Conservation (phyloP, 1,284 basidiomycete species). For the Rhodofomes roseus region DNA sequence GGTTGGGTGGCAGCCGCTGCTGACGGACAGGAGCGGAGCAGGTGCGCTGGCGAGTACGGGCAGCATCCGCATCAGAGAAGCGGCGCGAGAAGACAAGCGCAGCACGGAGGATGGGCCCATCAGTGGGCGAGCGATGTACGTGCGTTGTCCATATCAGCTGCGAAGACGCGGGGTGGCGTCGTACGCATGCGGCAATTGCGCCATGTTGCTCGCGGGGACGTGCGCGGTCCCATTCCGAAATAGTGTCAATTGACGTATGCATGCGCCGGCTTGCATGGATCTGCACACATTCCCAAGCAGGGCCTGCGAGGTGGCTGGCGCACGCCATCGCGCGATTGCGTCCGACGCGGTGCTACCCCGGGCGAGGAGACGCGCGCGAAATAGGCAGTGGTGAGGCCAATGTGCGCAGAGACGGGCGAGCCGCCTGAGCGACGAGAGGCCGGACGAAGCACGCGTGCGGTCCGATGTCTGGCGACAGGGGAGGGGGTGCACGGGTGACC, state of each 20-base stretch:
- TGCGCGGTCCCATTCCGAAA: neutral
- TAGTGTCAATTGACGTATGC: neutral
- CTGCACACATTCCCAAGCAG: neutral
- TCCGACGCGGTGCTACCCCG: conserved; percentile 1
- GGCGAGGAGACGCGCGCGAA: neutral
- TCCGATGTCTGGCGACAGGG: neutral
- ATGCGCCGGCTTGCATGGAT: neutral
- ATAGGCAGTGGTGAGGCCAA: neutral
- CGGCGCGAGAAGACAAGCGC: neutral
- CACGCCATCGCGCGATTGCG: neutral
- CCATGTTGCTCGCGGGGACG: neutral
- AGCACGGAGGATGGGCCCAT: neutral
- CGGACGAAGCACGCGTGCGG: neutral
- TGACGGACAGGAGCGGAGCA: conserved; percentile 2
- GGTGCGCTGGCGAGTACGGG: conserved; percentile 6
- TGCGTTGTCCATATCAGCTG: neutral
- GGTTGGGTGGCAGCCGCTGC: neutral
- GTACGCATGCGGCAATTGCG: neutral
- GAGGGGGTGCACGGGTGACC: neutral
- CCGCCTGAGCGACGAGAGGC: neutral
- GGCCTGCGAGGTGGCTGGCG: neutral
- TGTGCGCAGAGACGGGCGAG: neutral
- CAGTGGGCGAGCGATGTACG: neutral
- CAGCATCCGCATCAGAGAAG: conserved; percentile 2
- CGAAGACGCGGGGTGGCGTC: conserved; percentile 1